Conservation (phyloP, 164 flowering plant genomes). For the Vitis rotundifolia region DNA sequence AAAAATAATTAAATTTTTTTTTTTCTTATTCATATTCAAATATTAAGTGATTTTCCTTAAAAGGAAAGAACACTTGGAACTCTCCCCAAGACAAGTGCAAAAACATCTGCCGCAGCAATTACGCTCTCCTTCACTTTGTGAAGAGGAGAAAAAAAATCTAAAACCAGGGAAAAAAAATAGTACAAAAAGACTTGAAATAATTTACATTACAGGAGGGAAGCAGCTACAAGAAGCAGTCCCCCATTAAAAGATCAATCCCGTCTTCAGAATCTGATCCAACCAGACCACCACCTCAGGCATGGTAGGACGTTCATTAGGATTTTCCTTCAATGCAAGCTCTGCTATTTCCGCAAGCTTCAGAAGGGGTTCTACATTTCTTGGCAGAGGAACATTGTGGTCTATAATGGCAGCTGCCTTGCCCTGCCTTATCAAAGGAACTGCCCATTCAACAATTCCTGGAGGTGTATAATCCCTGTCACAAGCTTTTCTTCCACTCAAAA, state of each 20-base stretch:
- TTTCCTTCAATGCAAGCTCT: slow-evolving; percentile 62
- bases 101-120: too few relatives aligned
- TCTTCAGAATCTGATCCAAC: slow-evolving; percentile 65
- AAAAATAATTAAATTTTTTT: too few relatives aligned
- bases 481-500: slow-evolving; percentile 83
- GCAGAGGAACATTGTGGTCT: slow-evolving; percentile 66
- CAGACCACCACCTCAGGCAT: slow-evolving; percentile 59
- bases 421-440: slow-evolving; percentile 65
- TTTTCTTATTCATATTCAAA: too few relatives aligned
- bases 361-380: slow-evolving; percentile 83
- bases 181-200: too few relatives aligned
- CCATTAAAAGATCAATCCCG: slow-evolving; percentile 47
- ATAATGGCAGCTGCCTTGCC: slow-evolving; percentile 77
- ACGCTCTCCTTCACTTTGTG: too few relatives aligned
- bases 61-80: too few relatives aligned
- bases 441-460: slow-evolving; percentile 73
- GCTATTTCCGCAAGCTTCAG: slow-evolving; percentile 80
- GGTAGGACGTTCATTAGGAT: slow-evolving; percentile 55
- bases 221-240: too few relatives aligned
- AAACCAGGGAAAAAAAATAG: too few relatives aligned
- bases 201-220: too few relatives aligned
- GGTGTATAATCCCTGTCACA: slow-evolving; percentile 65
- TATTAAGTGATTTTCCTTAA: too few relatives aligned
- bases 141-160: too few relatives aligned
- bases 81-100: too few relatives aligned